A percentile compares a stretch with the other conserved stretches of the same genome.
These are phyloP conservation scores for Monosporascus cannonballus DNA, from an alignment of 2,329 filamentous ascomycete genomes.

Conservation along the genomic window DNA sequence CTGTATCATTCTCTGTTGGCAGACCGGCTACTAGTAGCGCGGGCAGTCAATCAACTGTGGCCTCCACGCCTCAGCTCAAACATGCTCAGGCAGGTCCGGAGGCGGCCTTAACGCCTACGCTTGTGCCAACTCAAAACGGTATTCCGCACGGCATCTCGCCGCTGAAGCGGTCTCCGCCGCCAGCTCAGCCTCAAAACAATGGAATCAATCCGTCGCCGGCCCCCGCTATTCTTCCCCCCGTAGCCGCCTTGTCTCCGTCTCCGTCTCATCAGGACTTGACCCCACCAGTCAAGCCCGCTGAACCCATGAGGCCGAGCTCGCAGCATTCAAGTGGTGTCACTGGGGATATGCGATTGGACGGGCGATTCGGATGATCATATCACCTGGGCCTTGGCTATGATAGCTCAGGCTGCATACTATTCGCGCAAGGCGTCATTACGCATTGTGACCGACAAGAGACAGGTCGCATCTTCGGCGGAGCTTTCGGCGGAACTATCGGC, in stretches of 20 bases:
- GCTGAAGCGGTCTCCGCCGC: constrained; percentile 44
- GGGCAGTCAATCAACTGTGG: constrained; percentile 9
- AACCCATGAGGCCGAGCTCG: constrained; percentile 23
- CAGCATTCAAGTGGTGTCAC: constrained; percentile 14
- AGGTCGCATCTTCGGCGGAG: constrained; percentile 3
- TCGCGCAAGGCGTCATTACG: background rate
- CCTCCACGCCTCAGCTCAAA: constrained; percentile 29
- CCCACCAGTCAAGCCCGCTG: constrained; percentile 51
- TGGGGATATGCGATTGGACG: constrained; percentile 2
- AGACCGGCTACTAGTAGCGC: constrained; percentile 16
- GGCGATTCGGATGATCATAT: background rate
- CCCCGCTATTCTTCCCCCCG: constrained; percentile 49
- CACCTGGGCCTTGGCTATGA: too few relatives aligned
- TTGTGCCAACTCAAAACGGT: constrained; percentile 39
- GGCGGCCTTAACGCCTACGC: constrained; percentile 30
- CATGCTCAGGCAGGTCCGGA: constrained; percentile 17
- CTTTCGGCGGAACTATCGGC: background rate
- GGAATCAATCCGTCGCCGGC: constrained; percentile 22
- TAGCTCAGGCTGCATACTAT: too few relatives aligned
- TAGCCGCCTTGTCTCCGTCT: constrained; percentile 51
- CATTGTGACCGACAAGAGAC: background rate
- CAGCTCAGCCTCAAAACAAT: constrained; percentile 23
- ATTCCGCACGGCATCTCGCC: constrained; percentile 48
- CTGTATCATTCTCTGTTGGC: constrained; percentile 15
- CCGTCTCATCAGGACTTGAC: constrained; percentile 51